A percentile compares a stretch with the other conserved stretches of the same genome.
These are phyloP conservation scores for Aspergillus terreus DNA, from an alignment of 2,329 filamentous ascomycete genomes.

Conservation along the genomic window DNA sequence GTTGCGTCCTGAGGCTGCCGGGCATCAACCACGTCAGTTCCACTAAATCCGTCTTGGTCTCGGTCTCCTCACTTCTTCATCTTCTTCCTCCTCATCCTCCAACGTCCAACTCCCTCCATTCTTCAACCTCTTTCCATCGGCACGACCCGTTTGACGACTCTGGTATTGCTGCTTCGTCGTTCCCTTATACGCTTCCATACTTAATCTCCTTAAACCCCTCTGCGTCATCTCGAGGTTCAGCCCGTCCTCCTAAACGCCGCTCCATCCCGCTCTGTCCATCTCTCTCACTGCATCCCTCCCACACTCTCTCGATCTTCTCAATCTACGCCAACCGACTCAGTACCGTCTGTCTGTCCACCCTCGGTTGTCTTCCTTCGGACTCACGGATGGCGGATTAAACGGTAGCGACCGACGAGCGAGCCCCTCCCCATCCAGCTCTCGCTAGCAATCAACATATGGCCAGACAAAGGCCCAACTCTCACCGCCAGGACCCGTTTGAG, in stretches of 20 bases:
- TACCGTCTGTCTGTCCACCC: conserved; percentile 20
- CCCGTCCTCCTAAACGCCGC: too few relatives aligned
- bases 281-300: not conserved
- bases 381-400: conserved; percentile 44
- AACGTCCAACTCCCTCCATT: conserved; percentile 6
- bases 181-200: conserved; percentile 6
- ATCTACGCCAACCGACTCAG: conserved; percentile 8
- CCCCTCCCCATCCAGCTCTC: conserved; percentile 26
- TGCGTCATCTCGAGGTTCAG: not conserved
- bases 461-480: conserved; percentile 43
- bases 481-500: conserved; percentile 42
- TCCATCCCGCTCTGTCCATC: not conserved
- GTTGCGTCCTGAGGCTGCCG: conserved; percentile 18
- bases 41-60: conserved; percentile 13
- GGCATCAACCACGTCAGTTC: conserved; percentile 25
- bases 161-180: not conserved
- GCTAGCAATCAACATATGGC: conserved; percentile 43
- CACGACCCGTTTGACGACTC: conserved; percentile 3
- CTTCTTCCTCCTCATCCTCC: conserved; percentile 2
- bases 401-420: conserved; percentile 30
- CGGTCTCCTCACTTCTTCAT: conserved; percentile 12
- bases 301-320: not conserved
- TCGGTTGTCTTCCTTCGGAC: conserved; percentile 12
- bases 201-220: not conserved
- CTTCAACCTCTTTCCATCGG: not conserved